These are phyloP conservation scores for Raphanus raphanistrum DNA, from an alignment of 345 rosid genomes.

Conservation along the genomic window DNA sequence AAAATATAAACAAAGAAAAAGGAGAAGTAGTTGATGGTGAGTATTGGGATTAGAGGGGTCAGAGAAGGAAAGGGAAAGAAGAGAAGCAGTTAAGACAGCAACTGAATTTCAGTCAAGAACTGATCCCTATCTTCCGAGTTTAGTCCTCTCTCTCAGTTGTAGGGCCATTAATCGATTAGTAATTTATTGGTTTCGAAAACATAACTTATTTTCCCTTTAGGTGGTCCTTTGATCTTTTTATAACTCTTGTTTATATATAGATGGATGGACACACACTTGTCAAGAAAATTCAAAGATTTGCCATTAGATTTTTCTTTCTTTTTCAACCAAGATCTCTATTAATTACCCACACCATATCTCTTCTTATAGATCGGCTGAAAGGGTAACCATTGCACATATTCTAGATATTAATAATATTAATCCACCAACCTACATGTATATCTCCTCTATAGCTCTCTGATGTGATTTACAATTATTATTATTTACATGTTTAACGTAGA, in stretches of 20 bases:
- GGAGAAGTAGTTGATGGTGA: background rate
- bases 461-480: background rate
- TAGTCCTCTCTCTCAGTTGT: constrained; percentile 21
- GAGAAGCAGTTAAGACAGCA: constrained; percentile 46
- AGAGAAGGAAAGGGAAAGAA: constrained; percentile 41
- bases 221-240: constrained; percentile 36
- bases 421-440: background rate
- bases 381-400: constrained; percentile 2
- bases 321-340: constrained; percentile 2
- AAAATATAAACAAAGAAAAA: constrained; percentile 6
- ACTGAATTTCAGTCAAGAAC: constrained; percentile 47
- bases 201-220: constrained; percentile 29
- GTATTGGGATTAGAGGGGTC: constrained; percentile 42
- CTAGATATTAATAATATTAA: background rate
- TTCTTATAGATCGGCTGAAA: background rate
- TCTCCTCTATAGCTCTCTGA: background rate
- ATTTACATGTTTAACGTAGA: background rate
- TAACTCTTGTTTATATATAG: constrained; percentile 32
- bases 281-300: constrained; percentile 29
- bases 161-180: constrained; percentile 17
- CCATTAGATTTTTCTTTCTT: background rate
- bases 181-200: constrained; percentile 32
- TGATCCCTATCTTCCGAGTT: constrained; percentile 37
- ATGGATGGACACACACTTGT: constrained; percentile 31
- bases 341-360: constrained; percentile 21